Base-by-base conservation (phyloP, 2,329 filamentous ascomycete genomes). In the Ceratocystis alfenasii region DNA sequence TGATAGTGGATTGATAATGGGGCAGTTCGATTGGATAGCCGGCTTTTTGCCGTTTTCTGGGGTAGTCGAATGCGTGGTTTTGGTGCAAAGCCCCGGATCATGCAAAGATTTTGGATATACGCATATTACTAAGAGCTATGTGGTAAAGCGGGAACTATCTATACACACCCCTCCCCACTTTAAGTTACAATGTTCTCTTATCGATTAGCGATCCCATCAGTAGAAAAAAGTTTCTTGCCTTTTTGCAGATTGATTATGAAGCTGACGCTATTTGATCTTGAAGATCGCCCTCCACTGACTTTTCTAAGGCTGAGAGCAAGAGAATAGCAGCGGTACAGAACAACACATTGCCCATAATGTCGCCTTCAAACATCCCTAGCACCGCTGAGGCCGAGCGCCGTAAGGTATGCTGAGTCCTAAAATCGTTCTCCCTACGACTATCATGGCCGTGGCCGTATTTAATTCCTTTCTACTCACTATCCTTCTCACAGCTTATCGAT, bases 401-500 rank as follows among this genome's bases (percentile, higher is more conserved):
- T 69, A 87, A 83, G 75, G 85, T 86, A 36, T 41, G 8, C 67
- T 5, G 63, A 48, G 25, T 22, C 48, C 48, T 6, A 25, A 10
- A 36, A 3, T 6, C 10, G 10, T 41, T 41, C 3, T 12, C 36
- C 36, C 12, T 41, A 12, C 12, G 36, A 12, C 36, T 41, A 41
- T 41, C 10, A 41, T 12, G 36, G 12, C 5, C 30, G 55, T 5
- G 15, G 53, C 28, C 28, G 44, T n/a, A 22, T 63, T 36, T 28
- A 41, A 20, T 30, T 61, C 8, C 53, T 41, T 36, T 20, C 3
- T 36, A 7, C n/a, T 64, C 17, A 20, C 45, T 17, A 20, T n/a
- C 10, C 22, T 53, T 15, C 46, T 30, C 45, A 36, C 71, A 96
- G 89, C 87, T 89, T 71, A 87, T 99, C 72, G 85, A 87, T 71